Evolutionary conservation across 2,329 filamentous ascomycete genomes (phyloP), one percentile per base, ranked within the genome.

Genomic region (Aureobasidium sp.): DNA sequence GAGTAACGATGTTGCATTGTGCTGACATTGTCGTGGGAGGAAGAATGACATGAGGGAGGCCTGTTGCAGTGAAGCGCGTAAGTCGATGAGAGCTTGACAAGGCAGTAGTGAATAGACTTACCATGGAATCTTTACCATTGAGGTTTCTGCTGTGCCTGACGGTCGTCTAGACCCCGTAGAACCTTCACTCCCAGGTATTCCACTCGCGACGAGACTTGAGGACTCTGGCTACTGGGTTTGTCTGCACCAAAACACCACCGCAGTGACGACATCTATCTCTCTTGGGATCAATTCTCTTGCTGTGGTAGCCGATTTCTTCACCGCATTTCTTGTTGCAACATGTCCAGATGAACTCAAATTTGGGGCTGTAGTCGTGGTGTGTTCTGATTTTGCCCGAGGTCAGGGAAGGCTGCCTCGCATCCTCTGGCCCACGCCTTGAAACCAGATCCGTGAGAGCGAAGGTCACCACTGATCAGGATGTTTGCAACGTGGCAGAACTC

Each of bases 401-500:
- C 69, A 1, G 75, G 79, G 66, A 92, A 89, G 0, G 78, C 78
- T 3, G 64, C 66, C 75, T 82, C 73, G 76, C 83, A 71, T 77
- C 82, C 51, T 71, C 68, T 4, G 79, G 85, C 85, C 83, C 90
- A 96, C 0, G 73, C 70, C 72, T 95, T 92, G 80, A 96, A 96
- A 67, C 89, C 87, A 13, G 82, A 80, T 25, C 92, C 92, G 70
- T 96, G 92, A 3, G 23, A 2, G 60, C 84, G 85, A 42, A 83
- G 85, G 33, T 91, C 77, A 33, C 85, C 84, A 49, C 81, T 86
- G 63, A 97, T 78, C 84, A 97, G 94, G 72, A 92, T 96, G 67
- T 91, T 95, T 46, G 90, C 87, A 1, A 97, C 77, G 69, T 99
- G 93, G 71, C 93, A 97, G 76, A 94, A 97, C 68, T 99, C 93